A percentile compares a stretch with the other conserved stretches of the same genome.
phyloP scores from a whole-genome alignment of 1,284 basidiomycete species.

The Leucocoprinus gongylophorus region DNA sequence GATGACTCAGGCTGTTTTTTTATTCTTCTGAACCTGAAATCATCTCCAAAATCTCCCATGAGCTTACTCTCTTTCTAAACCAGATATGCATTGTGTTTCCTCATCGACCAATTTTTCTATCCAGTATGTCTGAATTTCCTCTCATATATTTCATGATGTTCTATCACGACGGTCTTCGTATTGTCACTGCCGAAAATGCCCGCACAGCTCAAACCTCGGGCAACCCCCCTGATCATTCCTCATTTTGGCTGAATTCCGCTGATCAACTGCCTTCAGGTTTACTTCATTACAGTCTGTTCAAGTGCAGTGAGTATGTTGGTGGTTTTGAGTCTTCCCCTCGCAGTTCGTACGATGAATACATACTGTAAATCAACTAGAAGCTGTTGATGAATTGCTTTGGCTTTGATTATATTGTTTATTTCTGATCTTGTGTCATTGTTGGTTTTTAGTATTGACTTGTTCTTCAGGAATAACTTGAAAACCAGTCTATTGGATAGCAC shows the following conservation, averaged over 20 bases:
- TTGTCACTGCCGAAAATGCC: conserved; percentile 73
- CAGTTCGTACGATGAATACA: conserved; percentile 24
- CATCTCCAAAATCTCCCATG: conserved; percentile 1
- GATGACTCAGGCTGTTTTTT: conserved; percentile 74
- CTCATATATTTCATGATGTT: too few species aligned
- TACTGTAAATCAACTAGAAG: conserved; percentile 71
- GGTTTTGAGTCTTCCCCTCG: not conserved
- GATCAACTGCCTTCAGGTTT: conserved; percentile 4
- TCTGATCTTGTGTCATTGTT: conserved; percentile 3
- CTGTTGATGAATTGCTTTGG: conserved; percentile 66
- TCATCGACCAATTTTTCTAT: not conserved
- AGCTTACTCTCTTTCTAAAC: conserved; percentile 8
- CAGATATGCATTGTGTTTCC: not conserved
- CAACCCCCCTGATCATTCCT: conserved; percentile 55
- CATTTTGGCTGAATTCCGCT: conserved; percentile 1
- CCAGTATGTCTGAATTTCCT: too few species aligned
- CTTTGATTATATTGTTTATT: conserved; percentile 42
- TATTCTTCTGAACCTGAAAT: conserved; percentile 40
- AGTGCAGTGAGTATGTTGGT: conserved; percentile 12
- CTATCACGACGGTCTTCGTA: conserved; percentile 90
- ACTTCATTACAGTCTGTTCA: not conserved
- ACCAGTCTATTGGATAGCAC: too few species aligned
- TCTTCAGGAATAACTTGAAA: too few species aligned
- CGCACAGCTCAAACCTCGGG: conserved; percentile 81
- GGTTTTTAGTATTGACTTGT: not conserved